Conservation (phyloP, 164 flowering plant genomes). For the Buxus sempervirens region DNA sequence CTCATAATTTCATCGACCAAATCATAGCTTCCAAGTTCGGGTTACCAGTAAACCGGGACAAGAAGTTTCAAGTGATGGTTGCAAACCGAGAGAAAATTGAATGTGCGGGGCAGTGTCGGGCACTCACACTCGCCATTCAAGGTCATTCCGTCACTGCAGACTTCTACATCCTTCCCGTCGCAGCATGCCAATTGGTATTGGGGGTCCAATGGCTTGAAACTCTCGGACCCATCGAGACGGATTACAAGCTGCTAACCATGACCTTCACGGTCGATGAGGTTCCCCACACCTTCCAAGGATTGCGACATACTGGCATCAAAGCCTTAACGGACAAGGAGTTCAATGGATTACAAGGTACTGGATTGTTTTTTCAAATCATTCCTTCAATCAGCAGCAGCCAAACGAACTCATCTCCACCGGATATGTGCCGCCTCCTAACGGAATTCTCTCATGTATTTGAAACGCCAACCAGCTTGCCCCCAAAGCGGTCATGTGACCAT, state of each 20-base stretch:
- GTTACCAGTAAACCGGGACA: conserved; percentile 3
- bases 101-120: conserved; percentile 4
- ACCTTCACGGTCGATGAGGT: neutral
- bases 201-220: no score
- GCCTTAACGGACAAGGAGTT: neutral
- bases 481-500: no score
- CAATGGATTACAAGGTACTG: no score
- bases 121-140: conserved; percentile 7
- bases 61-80: conserved; percentile 9
- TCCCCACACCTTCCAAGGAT: conserved; percentile 11
- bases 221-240: no score
- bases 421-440: neutral
- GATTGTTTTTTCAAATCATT: no score
- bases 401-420: neutral
- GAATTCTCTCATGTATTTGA: no score
- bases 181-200: no score
- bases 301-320: neutral
- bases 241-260: no score
- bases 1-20: no score
- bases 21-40: neutral
- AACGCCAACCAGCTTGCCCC: no score
- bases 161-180: no score
- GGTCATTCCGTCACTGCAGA: neutral
- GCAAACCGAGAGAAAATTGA: conserved; percentile 13
- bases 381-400: no score